phyloP scores from a whole-genome alignment of 208 protist genomes.

The Wallacemonas rigidus region DNA sequence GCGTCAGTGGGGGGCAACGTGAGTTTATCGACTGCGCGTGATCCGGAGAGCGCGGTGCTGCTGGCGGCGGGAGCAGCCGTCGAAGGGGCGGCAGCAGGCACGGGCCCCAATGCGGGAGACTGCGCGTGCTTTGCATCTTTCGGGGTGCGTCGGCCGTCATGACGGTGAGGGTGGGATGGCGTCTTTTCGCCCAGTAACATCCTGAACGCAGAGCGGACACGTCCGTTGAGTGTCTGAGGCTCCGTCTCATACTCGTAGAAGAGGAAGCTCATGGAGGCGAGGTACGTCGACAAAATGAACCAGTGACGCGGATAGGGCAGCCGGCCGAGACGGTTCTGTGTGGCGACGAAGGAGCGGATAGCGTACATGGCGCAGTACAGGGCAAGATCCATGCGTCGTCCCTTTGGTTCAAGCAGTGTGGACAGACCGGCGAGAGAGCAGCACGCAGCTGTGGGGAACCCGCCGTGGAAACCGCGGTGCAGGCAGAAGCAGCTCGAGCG shows the following conservation, averaged over 20 bases:
- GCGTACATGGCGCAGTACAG: constrained; percentile 83
- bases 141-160: constrained; percentile 5
- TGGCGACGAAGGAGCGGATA: constrained; percentile 76
- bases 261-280: constrained; percentile 71
- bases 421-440: constrained; percentile 63
- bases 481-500: constrained; percentile 64
- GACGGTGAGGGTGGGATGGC: constrained; percentile 7
- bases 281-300: constrained; percentile 71
- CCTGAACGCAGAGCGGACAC: constrained; percentile 49
- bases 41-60: not conserved
- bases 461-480: constrained; percentile 55
- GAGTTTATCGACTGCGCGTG: not conserved
- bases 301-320: constrained; percentile 77
- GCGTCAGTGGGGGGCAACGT: not conserved
- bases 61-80: not conserved
- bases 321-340: constrained; percentile 70
- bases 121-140: not conserved
- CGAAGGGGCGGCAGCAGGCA: not conserved
- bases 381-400: constrained; percentile 80
- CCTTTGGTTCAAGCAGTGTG: constrained; percentile 82
- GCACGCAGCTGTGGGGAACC: constrained; percentile 41
- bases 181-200: constrained; percentile 59
- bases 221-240: constrained; percentile 56
- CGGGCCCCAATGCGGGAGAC: constrained; percentile 4
- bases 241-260: constrained; percentile 85